phyloP scores from a whole-genome alignment of 179 eudicot genomes.

The Sideroxylon spinosum region DNA sequence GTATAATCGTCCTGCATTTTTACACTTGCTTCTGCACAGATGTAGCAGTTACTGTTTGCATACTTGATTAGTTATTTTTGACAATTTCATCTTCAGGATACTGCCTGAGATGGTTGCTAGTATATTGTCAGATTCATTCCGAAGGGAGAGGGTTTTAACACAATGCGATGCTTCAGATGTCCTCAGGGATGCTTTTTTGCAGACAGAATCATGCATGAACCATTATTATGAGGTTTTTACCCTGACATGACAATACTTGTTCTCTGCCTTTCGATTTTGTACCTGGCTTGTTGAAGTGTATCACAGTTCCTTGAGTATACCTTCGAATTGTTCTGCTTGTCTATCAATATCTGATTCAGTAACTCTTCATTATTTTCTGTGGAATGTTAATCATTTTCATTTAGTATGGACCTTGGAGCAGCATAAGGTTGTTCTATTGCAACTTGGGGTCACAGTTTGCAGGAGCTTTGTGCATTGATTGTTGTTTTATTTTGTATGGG shows the following conservation, averaged over 20 bases:
- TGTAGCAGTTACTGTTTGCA: not conserved
- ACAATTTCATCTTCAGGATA: slow-evolving; percentile 42
- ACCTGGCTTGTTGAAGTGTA: not conserved
- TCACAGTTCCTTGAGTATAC: not conserved
- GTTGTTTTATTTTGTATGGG: too few relatives aligned
- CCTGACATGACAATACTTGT: slow-evolving; percentile 13
- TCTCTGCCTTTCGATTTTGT: not conserved
- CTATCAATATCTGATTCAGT: not conserved
- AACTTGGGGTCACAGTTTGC: too few relatives aligned
- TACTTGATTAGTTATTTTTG: not conserved
- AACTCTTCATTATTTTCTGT: not conserved
- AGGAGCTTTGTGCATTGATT: too few relatives aligned
- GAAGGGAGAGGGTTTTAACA: slow-evolving; percentile 66
- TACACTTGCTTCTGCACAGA: not conserved
- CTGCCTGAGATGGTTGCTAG: slow-evolving; percentile 73
- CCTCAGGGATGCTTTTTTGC: slow-evolving; percentile 76
- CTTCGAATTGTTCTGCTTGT: not conserved
- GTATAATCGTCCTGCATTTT: not conserved
- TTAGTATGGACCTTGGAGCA: not conserved
- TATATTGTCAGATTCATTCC: slow-evolving; percentile 61
- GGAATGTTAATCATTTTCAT: not conserved
- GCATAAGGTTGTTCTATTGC: not conserved
- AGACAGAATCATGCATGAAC: slow-evolving; percentile 69
- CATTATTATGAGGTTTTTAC: slow-evolving; percentile 78
- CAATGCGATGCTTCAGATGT: slow-evolving; percentile 85